Conservation (phyloP, 768 basidiomycete species). For the Lentinus tigrinus region DNA sequence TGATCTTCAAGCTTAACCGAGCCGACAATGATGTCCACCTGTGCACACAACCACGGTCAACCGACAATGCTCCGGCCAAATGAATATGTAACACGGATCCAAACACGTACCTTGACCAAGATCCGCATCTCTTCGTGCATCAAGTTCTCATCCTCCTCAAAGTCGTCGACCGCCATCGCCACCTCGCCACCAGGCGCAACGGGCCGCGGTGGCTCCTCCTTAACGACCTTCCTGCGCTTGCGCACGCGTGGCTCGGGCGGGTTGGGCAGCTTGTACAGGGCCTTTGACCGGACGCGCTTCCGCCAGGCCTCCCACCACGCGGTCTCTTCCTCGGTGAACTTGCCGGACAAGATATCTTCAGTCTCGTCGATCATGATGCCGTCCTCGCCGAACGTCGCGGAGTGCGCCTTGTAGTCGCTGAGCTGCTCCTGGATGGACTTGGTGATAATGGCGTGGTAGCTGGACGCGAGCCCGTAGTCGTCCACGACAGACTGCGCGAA, state of each 20-base stretch:
- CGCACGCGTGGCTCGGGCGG: constrained; percentile 31
- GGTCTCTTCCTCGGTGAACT: constrained; percentile 46
- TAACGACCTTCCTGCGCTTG: constrained; percentile 43
- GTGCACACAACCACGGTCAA: constrained; percentile 3
- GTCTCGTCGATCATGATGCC: constrained; percentile 40
- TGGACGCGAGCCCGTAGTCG: constrained; percentile 76
- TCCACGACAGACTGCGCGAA: constrained; percentile 91
- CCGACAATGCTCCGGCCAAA: neutral
- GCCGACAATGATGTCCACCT: constrained; percentile 96
- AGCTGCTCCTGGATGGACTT: constrained; percentile 89
- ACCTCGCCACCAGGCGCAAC: constrained; percentile 18
- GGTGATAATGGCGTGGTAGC: constrained; percentile 65
- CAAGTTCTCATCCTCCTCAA: constrained; percentile 61
- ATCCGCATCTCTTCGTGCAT: constrained; percentile 88
- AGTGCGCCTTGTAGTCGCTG: constrained; percentile 73
- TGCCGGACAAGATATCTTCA: constrained; percentile 38
- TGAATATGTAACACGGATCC: neutral
- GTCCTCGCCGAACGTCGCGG: constrained; percentile 41
- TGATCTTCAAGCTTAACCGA: constrained; percentile 92
- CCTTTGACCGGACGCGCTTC: constrained; percentile 46
- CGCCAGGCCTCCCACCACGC: constrained; percentile 77
- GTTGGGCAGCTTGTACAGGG: constrained; percentile 31
- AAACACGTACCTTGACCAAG: constrained; percentile 73
- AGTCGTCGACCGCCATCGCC: constrained; percentile 56
- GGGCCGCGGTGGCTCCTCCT: constrained; percentile 22